Evolutionary conservation across 148 eudicot genomes (phyloP).

Genomic region (Cornus suecica): DNA sequence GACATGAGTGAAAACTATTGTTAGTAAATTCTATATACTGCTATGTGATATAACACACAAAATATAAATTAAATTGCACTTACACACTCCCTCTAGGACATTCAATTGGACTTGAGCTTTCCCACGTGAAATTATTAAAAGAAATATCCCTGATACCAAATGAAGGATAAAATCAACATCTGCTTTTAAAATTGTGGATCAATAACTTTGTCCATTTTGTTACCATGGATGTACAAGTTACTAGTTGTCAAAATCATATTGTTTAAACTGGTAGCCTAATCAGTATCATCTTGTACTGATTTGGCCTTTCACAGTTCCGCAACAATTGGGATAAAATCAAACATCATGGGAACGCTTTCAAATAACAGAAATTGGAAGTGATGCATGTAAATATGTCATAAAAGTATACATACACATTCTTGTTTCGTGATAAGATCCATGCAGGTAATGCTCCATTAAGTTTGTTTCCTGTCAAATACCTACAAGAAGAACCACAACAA

Average conservation of each 20-base stretch:
- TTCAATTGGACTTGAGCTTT: conserved; percentile 30
- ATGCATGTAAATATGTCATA: not conserved
- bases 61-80: conserved; percentile 20
- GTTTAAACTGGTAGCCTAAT: not conserved
- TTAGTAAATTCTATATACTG: not conserved
- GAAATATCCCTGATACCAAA: conserved; percentile 43
- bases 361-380: not conserved
- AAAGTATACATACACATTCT: conserved; percentile 31
- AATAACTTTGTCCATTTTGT: not conserved
- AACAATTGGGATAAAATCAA: not conserved
- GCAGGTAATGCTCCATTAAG: conserved; percentile 45
- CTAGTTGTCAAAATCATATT: not conserved
- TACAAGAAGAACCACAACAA: conserved; percentile 9
- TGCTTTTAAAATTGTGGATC: not conserved
- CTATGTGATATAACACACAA: not conserved
- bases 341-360: not conserved
- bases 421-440: conserved; percentile 39
- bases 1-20: conserved; percentile 6
- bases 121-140: conserved; percentile 44
- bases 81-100: conserved; percentile 50
- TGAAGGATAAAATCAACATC: not conserved
- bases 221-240: not conserved
- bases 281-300: not conserved
- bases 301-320: not conserved
- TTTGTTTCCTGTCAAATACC: conserved; percentile 50